A percentile compares a stretch with the other conserved stretches of the same genome.
Conservation (phyloP, 2,329 filamentous ascomycete species). For the Alternaria consortialis region DNA sequence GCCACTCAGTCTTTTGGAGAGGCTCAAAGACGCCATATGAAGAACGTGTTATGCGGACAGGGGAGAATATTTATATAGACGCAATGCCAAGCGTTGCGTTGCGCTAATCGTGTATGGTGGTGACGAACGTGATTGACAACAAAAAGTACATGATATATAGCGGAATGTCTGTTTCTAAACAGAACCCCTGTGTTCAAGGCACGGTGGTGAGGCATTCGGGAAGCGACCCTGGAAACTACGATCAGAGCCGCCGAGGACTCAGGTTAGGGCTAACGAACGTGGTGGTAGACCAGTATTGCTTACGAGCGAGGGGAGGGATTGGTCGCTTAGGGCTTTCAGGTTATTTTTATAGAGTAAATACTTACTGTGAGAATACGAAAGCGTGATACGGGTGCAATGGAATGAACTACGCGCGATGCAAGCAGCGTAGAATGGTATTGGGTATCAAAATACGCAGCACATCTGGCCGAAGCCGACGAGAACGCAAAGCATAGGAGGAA, state of each 20-base stretch:
- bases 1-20: too few relatives aligned
- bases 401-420: neutral
- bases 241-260: neutral
- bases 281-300: neutral
- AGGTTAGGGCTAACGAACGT: neutral
- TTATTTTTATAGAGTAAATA: neutral
- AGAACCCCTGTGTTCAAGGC: neutral
- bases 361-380: fast-evolving
- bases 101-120: too few relatives aligned
- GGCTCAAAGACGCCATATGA: too few relatives aligned
- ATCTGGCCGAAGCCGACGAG: neutral
- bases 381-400: neutral
- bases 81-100: too few relatives aligned
- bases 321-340: neutral
- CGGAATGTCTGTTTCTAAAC: neutral
- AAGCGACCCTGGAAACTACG: neutral
- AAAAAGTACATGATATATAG: neutral
- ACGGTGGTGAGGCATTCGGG: neutral
- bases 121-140: neutral
- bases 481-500: neutral
- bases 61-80: too few relatives aligned
- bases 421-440: neutral
- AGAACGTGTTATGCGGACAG: too few relatives aligned
- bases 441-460: neutral
- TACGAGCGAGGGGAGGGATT: neutral